These are phyloP conservation scores for Urtica urens DNA, from an alignment of 306 rosid genomes.

Conservation along the genomic window DNA sequence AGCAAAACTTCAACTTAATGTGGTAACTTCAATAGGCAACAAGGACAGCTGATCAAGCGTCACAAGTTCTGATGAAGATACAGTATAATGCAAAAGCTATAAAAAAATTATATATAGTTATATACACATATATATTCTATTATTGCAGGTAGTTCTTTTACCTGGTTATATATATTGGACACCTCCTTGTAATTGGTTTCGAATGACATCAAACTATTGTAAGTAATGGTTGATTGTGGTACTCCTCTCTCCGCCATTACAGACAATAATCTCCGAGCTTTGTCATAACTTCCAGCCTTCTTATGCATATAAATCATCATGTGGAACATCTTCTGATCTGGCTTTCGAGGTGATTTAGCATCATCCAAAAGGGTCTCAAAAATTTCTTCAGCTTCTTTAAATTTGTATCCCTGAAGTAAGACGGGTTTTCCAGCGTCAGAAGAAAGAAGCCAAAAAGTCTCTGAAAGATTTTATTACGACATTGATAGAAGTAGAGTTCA, in stretches of 20 bases:
- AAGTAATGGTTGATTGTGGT: constrained; percentile 65
- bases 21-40: background rate
- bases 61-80: background rate
- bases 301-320: constrained; percentile 90
- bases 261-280: constrained; percentile 73
- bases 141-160: too few species aligned
- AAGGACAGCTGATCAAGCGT: constrained; percentile 1
- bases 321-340: constrained; percentile 89
- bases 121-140: too few species aligned
- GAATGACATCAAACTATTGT: constrained; percentile 85
- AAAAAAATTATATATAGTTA: too few species aligned
- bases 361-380: constrained; percentile 53
- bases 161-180: constrained; percentile 84
- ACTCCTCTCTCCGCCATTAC: constrained; percentile 68
- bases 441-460: too few species aligned
- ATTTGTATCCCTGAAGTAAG: constrained; percentile 60
- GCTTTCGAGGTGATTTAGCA: constrained; percentile 57
- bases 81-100: too few species aligned
- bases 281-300: constrained; percentile 79
- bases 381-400: constrained; percentile 77
- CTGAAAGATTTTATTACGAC: too few species aligned
- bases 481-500: too few species aligned
- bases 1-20: too few species aligned
- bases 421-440: too few species aligned
- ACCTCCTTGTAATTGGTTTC: constrained; percentile 89